Evolutionary conservation across 352 stramenopile genomes (phyloP), one percentile per base, ranked within the genome.

Genomic region (Elongisporangium undulatum): DNA sequence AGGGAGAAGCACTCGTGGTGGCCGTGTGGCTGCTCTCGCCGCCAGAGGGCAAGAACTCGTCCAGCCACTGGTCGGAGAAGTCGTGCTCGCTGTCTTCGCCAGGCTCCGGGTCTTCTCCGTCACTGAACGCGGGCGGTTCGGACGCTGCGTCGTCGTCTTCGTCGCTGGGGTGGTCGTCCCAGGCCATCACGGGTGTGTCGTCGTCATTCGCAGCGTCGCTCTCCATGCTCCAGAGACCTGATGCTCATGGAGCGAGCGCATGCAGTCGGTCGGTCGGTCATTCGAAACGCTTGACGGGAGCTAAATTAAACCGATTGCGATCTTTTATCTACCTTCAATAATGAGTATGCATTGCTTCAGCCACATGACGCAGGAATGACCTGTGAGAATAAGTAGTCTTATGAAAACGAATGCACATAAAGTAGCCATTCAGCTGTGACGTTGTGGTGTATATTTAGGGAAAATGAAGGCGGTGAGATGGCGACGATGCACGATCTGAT

Each of bases 41-140:
- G 29, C 29, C 29, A 15, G 29, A 41, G 8, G 58, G 52, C 17
- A 79, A 49, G 45, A 75, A 80, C 61, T 80, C 63, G 13, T 77
- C 72, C 4, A 75, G 50, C 69, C 72, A 80, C 9, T 64, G 63
- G 53, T 75, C 68, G 23, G 73, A 67, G n/a, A 77, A 79, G 38
- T 77, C 64, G 8, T 65, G 20, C 23, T 56, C 64, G 41, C 67
- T 26, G 24, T 53, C 49, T 24, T 56, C 57, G 7, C 51, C 49
- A 53, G 17, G 34, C 4, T 63, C 72, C 29, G 19, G 22, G 2
- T 75, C 68, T 0, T 69, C 61, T 3, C 64, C 54, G 13, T 58
- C 58, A 34, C 51, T 57, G 7, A 49, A 62, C 34, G 12, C 45
- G n/a, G 17, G 55, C 39, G 24, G 34, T 29, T 55, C 56, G 8